These are phyloP conservation scores for Hanseniaspora singularis DNA, from an alignment of 805 yeast species.

Conservation along the genomic window DNA sequence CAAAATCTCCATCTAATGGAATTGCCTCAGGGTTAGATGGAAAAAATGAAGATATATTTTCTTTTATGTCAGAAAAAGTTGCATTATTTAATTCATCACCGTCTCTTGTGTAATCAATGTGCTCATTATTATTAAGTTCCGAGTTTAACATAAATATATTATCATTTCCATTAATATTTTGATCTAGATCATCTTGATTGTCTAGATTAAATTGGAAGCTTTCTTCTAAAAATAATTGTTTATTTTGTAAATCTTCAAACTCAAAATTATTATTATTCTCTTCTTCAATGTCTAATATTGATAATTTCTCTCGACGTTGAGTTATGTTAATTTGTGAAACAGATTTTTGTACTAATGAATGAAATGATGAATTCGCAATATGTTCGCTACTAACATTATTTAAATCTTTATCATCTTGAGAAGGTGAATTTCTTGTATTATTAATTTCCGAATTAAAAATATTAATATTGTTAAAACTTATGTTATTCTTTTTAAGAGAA, in stretches of 20 bases:
- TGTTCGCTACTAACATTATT: not conserved
- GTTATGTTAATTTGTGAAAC: not conserved
- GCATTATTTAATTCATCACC: no score
- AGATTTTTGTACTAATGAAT: not conserved
- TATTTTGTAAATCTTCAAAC: not conserved
- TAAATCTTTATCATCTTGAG: not conserved
- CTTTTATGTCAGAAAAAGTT: no score
- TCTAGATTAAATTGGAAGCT: not conserved
- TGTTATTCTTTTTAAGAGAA: slow-evolving; percentile 2
- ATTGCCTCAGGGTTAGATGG: not conserved
- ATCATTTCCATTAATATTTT: not conserved
- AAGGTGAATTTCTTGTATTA: no score
- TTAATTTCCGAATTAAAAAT: no score
- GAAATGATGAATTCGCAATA: not conserved
- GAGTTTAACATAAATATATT: not conserved
- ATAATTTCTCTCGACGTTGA: not conserved
- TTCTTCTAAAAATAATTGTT: not conserved
- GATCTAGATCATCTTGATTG: not conserved
- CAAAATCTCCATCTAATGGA: not conserved
- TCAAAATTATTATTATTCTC: not conserved
- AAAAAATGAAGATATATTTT: no score
- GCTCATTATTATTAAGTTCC: no score
- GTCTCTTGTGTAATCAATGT: no score
- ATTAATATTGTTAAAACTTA: no score
- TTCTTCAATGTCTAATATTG: not conserved